Conservation (phyloP, 805 yeast species). For the Metschnikowia reukaufii region DNA sequence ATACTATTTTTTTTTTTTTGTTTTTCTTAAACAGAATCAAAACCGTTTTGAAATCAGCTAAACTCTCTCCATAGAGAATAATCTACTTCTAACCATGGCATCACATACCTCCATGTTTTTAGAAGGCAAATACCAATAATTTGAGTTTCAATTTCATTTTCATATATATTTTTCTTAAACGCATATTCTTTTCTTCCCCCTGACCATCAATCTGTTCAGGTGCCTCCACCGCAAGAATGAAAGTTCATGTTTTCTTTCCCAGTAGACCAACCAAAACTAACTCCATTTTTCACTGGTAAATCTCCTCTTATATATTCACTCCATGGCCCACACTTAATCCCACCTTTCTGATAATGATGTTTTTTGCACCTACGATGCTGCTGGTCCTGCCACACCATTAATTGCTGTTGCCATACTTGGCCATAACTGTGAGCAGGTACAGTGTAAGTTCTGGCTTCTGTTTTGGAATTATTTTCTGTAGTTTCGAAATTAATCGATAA, state of each 20-base stretch:
- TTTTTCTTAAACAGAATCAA: no score
- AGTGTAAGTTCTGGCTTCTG: neutral
- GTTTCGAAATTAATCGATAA: neutral
- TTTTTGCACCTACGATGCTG: neutral
- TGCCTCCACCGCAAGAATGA: neutral
- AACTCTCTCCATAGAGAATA: no score
- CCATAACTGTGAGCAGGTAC: constrained; percentile 7
- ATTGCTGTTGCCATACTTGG: constrained; percentile 10
- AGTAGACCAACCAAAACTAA: constrained; percentile 4
- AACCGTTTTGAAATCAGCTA: no score
- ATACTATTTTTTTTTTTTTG: no score
- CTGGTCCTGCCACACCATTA: constrained; percentile 13
- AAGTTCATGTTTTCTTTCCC: neutral
- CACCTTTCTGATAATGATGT: neutral
- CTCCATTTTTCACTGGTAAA: neutral
- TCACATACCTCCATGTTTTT: no score
- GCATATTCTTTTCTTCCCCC: no score
- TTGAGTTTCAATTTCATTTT: no score
- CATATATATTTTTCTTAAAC: no score
- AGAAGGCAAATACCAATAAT: no score
- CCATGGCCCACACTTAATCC: constrained; percentile 6
- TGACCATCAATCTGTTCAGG: neutral
- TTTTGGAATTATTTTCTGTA: neutral
- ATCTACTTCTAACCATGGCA: no score
- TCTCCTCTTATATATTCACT: constrained; percentile 2